Percentiles rank a stretch among this genome's conserved stretches.
These are phyloP conservation scores for Daldinia sp. DNA, from an alignment of 2,329 filamentous ascomycete genomes.

Conservation along the genomic window DNA sequence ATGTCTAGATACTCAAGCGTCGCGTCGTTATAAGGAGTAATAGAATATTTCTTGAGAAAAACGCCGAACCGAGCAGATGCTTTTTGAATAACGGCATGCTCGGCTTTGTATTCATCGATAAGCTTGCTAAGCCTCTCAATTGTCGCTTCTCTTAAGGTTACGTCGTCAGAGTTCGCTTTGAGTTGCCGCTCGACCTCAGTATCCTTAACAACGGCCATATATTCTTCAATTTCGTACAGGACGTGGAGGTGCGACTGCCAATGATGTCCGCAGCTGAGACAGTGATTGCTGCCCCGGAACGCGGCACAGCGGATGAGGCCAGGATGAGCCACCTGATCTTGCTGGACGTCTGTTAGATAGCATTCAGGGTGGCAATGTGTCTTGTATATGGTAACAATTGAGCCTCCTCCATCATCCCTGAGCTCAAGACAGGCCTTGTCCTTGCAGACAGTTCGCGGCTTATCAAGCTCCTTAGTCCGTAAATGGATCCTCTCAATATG, in stretches of 20 bases:
- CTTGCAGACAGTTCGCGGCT: background rate
- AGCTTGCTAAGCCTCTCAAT: slow-evolving; percentile 4
- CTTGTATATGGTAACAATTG: background rate
- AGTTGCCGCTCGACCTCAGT: slow-evolving; percentile 33
- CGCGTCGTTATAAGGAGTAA: slow-evolving; percentile 52
- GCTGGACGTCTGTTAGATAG: background rate
- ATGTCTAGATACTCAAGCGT: slow-evolving; percentile 51
- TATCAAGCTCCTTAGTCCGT: background rate
- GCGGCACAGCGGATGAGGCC: background rate
- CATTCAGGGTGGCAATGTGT: background rate
- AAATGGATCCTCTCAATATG: background rate
- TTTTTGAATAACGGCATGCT: slow-evolving; percentile 47
- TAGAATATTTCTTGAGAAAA: slow-evolving; percentile 50
- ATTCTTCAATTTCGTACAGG: slow-evolving; percentile 43
- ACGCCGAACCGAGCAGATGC: slow-evolving; percentile 50
- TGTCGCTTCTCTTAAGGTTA: background rate
- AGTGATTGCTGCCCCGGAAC: background rate
- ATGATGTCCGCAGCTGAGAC: slow-evolving; percentile 43
- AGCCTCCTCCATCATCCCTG: background rate
- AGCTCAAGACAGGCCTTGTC: background rate
- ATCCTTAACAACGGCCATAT: slow-evolving; percentile 40
- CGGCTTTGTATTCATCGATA: slow-evolving; percentile 45
- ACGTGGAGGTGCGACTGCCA: slow-evolving; percentile 52
- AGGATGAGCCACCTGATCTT: background rate
- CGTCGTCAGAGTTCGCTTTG: background rate